These are phyloP conservation scores for Pythium oligandrum DNA, from an alignment of 352 stramenopile genomes.

Conservation along the genomic window DNA sequence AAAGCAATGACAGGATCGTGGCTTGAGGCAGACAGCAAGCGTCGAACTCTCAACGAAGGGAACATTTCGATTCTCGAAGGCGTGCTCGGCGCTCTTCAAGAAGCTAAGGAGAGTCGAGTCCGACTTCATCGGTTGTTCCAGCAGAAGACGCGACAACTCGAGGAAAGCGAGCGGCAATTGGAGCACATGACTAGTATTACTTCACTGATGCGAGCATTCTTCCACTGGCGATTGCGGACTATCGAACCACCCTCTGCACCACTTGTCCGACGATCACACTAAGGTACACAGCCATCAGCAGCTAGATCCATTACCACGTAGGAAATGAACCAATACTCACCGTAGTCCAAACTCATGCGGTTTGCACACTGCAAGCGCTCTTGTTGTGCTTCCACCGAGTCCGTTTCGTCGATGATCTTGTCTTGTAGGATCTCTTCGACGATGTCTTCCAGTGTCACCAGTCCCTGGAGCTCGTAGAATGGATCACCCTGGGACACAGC, in stretches of 20 bases:
- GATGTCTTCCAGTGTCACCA: constrained; percentile 98
- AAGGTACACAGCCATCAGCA: too few relatives aligned
- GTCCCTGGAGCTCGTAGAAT: constrained; percentile 95
- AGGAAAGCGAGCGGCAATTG: constrained; percentile 4
- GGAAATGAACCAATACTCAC: constrained; percentile 10
- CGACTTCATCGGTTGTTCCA: constrained; percentile 5
- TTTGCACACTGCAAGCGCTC: constrained; percentile 47
- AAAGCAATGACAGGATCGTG: too few relatives aligned
- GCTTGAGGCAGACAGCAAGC: neutral
- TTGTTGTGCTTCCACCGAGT: constrained; percentile 49
- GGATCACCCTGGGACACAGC: constrained; percentile 69
- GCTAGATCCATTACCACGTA: too few relatives aligned
- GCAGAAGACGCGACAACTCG: constrained; percentile 2
- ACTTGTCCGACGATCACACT: too few relatives aligned
- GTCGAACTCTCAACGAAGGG: constrained; percentile 9
- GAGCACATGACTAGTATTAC: constrained; percentile 2
- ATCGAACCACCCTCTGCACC: too few relatives aligned
- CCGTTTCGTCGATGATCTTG: constrained; percentile 95
- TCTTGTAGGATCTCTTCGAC: constrained; percentile 97
- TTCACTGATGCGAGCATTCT: constrained; percentile 11
- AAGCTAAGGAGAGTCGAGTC: constrained; percentile 8
- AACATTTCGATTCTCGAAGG: constrained; percentile 17
- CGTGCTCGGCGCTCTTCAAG: constrained; percentile 9
- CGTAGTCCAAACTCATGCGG: constrained; percentile 55
- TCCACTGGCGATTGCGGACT: constrained; percentile 5